phyloP scores from a whole-genome alignment of 345 rosid species.

The Aquilaria malaccensis region DNA sequence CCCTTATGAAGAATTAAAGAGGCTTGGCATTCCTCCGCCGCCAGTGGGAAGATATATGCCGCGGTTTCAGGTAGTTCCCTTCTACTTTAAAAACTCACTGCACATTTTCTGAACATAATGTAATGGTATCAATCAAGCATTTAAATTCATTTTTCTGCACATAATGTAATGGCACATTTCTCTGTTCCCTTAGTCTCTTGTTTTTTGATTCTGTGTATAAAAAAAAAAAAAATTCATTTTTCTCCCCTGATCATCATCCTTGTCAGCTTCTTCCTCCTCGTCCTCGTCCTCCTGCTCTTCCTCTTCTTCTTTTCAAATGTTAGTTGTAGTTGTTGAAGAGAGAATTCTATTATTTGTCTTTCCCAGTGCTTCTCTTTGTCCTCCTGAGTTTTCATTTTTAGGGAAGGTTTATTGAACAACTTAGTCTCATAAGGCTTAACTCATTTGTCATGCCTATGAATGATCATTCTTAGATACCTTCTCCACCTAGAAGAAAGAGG shows the following conservation, averaged over 20 bases:
- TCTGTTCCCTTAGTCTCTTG: background rate
- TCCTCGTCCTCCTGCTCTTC: background rate
- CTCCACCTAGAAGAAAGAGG: constrained; percentile 68
- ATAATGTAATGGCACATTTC: background rate
- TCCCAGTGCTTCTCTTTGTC: background rate
- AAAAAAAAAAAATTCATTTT: background rate
- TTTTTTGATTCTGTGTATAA: background rate
- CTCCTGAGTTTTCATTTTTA: too few relatives aligned
- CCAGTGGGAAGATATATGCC: constrained; percentile 91
- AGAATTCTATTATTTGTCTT: background rate
- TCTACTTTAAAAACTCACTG: background rate
- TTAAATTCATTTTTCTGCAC: constrained; percentile 1
- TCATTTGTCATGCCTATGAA: background rate
- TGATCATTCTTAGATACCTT: constrained; percentile 54
- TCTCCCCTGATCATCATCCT: background rate
- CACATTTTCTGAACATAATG: background rate
- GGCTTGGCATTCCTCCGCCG: constrained; percentile 82
- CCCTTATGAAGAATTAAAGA: constrained; percentile 75
- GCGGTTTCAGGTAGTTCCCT: constrained; percentile 50
- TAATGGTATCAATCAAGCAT: background rate
- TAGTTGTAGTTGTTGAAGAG: too few relatives aligned
- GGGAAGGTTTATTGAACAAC: background rate
- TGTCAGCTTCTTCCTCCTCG: too few relatives aligned
- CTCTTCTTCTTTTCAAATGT: background rate
- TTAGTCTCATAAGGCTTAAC: background rate